Evolutionary conservation across 2,329 filamentous ascomycete genomes (phyloP).

Genomic region (Venturia carpophila): DNA sequence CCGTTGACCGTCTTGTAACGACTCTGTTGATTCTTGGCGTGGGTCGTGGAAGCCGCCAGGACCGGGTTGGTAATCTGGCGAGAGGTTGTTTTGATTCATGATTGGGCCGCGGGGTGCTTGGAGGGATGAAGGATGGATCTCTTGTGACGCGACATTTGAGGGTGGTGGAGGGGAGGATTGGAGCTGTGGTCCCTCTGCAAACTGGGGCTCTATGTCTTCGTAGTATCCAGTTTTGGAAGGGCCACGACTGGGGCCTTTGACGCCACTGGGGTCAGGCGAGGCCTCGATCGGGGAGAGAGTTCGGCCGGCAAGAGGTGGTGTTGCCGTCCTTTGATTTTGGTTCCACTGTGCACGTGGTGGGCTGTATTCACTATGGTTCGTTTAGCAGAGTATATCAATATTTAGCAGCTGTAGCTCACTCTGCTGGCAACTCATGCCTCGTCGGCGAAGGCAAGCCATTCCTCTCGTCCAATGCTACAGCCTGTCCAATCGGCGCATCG

Average conservation of each 20-base stretch:
- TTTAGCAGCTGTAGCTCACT: slow-evolving; percentile 25
- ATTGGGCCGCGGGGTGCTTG: slow-evolving; percentile 29
- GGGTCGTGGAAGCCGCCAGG: neutral
- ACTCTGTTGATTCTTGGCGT: slow-evolving; percentile 13
- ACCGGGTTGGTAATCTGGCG: neutral
- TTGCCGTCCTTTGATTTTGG: slow-evolving; percentile 22
- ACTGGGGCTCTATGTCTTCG: slow-evolving; percentile 87
- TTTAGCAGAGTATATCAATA: slow-evolving; percentile 15
- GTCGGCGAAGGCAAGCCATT: slow-evolving; percentile 44
- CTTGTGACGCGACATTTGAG: neutral
- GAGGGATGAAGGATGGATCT: slow-evolving; percentile 26
- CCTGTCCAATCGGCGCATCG: slow-evolving; percentile 48
- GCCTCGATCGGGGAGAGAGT: slow-evolving; percentile 35
- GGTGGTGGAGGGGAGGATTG: slow-evolving; percentile 25
- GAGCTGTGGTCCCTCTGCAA: slow-evolving; percentile 47
- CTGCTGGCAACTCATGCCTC: slow-evolving; percentile 8
- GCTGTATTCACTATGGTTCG: slow-evolving; percentile 28
- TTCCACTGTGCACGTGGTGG: slow-evolving; percentile 42
- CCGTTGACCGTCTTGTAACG: slow-evolving; percentile 51
- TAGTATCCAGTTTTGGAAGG: slow-evolving; percentile 53
- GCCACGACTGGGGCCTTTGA: slow-evolving; percentile 26
- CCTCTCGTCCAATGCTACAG: slow-evolving; percentile 74
- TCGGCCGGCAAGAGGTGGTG: slow-evolving; percentile 12
- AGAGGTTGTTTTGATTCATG: slow-evolving; percentile 18
- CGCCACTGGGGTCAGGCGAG: slow-evolving; percentile 28